phyloP scores from a whole-genome alignment of 768 basidiomycete species.

The Hebeloma cylindrosporum region DNA sequence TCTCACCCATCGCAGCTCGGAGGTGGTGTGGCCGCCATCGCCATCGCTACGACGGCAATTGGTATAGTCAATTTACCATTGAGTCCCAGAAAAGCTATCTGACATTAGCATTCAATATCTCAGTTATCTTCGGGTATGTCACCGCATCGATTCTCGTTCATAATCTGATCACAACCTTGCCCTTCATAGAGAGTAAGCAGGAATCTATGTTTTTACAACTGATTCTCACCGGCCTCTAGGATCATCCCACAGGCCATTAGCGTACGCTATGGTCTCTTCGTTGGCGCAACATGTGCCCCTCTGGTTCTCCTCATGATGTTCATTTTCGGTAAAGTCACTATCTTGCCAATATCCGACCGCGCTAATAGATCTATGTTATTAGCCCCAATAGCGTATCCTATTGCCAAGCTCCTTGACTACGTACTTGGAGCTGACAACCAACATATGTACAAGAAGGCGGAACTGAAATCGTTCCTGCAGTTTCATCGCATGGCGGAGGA shows the following conservation, averaged over 20 bases:
- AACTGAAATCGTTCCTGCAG: conserved; percentile 74
- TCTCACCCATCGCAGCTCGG: conserved; percentile 34
- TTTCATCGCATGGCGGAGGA: conserved; percentile 79
- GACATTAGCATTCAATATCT: not conserved
- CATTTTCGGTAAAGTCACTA: conserved; percentile 49
- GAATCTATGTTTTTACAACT: not conserved
- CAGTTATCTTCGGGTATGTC: conserved; percentile 80
- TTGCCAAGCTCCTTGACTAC: conserved; percentile 77
- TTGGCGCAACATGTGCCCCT: conserved; percentile 78
- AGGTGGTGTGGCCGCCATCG: conserved; percentile 76
- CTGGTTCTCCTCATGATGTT: conserved; percentile 77
- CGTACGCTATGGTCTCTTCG: conserved; percentile 75
- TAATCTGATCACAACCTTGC: too few relatives aligned
- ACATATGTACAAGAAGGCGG: conserved; percentile 79
- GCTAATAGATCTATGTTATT: conserved; percentile 4
- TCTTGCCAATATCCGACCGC: conserved; percentile 15
- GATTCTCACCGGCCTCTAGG: conserved; percentile 23
- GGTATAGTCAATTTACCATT: conserved; percentile 41
- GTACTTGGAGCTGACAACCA: conserved; percentile 74
- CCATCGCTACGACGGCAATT: conserved; percentile 73
- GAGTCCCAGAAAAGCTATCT: not conserved
- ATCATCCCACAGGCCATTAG: conserved; percentile 72
- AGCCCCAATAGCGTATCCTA: conserved; percentile 83
- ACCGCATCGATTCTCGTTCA: not conserved
- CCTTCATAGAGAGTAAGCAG: conserved; percentile 79